Evolutionary conservation across 495 filamentous ascomycete species (phyloP).

Genomic region (Schizothecium vesticola): DNA sequence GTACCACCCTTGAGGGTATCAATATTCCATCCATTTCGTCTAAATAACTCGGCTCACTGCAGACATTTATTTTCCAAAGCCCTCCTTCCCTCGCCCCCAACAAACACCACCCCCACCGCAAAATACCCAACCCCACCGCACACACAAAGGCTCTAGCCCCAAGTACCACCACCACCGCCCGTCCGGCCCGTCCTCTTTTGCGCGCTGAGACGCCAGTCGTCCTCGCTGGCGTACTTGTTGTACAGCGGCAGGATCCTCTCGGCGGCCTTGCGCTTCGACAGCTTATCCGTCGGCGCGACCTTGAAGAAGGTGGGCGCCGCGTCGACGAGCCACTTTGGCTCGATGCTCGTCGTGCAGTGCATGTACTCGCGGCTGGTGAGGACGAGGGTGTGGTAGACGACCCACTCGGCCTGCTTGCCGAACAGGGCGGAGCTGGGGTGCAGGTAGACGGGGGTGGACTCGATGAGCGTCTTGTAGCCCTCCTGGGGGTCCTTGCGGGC

Average conservation of each 20-base stretch:
- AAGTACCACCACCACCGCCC: constrained; percentile 85
- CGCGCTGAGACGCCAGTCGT: constrained; percentile 89
- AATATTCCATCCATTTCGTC: background rate
- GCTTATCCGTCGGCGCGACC: constrained; percentile 80
- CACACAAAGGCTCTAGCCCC: constrained; percentile 58
- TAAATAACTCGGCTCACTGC: background rate
- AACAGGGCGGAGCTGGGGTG: constrained; percentile 89
- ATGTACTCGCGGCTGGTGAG: constrained; percentile 97
- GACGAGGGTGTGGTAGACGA: constrained; percentile 84
- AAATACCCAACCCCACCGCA: background rate
- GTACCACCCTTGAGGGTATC: background rate
- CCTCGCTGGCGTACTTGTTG: constrained; percentile 77
- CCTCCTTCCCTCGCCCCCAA: background rate
- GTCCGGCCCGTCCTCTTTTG: constrained; percentile 83
- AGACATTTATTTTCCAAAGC: background rate
- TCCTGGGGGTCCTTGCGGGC: constrained; percentile 94
- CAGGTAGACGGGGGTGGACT: constrained; percentile 90
- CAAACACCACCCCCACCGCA: background rate
- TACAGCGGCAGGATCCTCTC: constrained; percentile 93
- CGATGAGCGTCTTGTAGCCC: constrained; percentile 93
- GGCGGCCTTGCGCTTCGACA: constrained; percentile 88
- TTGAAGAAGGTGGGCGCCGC: constrained; percentile 98
- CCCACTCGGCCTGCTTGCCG: constrained; percentile 91
- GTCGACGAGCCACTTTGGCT: constrained; percentile 87
- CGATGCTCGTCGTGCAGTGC: constrained; percentile 85